Evolutionary conservation across 768 basidiomycete species (phyloP).

Genomic region (Paxillus ammoniavirescens): DNA sequence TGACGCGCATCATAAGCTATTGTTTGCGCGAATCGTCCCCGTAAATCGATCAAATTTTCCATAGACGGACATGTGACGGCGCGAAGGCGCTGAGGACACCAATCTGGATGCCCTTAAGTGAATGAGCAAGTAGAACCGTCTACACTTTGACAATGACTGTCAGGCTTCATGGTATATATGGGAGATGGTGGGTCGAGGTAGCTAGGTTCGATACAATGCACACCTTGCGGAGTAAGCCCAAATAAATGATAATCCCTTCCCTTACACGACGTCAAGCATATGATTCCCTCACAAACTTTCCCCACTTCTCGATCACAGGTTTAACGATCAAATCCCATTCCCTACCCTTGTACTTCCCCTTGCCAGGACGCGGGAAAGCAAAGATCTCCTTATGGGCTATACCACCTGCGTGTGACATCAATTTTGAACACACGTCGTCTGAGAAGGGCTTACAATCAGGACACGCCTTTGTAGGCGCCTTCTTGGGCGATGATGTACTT

Average conservation of each 20-base stretch:
- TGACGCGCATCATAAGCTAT: too few species aligned
- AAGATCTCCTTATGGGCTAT: conserved; percentile 77
- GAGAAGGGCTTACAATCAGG: conserved; percentile 44
- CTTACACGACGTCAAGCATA: conserved; percentile 19
- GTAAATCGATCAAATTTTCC: too few species aligned
- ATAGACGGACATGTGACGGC: conserved; percentile 55
- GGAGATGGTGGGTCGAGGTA: too few species aligned
- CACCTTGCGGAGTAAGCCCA: too few species aligned
- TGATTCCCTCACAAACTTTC: conserved; percentile 48
- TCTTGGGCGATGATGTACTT: conserved; percentile 15
- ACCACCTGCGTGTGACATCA: conserved; percentile 40
- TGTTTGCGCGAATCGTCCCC: too few species aligned
- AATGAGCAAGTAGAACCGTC: too few species aligned
- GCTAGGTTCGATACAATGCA: too few species aligned
- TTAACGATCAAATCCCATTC: conserved; percentile 78
- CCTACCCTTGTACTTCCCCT: conserved; percentile 53
- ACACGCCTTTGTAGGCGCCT: conserved; percentile 30
- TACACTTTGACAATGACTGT: too few species aligned
- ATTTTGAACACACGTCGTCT: conserved; percentile 17
- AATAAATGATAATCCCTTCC: too few species aligned
- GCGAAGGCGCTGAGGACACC: conserved; percentile 72
- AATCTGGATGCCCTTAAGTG: conserved; percentile 89
- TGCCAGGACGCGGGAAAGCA: conserved; percentile 55
- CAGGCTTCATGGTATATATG: too few species aligned
- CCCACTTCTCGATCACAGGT: conserved; percentile 80